A percentile compares a stretch with the other conserved stretches of the same genome.
Evolutionary conservation across 2,329 filamentous ascomycete genomes (phyloP).

Genomic region (Berkeleyomyces basicola): DNA sequence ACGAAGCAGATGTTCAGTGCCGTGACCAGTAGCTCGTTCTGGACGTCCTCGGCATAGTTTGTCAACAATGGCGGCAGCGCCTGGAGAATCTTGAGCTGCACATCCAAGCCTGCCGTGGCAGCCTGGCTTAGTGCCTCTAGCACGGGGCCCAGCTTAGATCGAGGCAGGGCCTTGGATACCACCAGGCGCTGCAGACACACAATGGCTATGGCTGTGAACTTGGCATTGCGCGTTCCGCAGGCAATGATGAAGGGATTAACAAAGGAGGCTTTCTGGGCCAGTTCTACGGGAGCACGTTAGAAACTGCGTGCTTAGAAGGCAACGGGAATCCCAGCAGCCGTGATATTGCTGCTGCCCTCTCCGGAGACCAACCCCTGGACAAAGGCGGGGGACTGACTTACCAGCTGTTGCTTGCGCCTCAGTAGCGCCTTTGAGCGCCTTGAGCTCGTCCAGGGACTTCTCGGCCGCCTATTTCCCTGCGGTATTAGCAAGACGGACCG

Average conservation of each 20-base stretch:
- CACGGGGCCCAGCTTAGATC: slow-evolving; percentile 65
- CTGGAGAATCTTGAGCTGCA: slow-evolving; percentile 91
- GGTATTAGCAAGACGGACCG: neutral
- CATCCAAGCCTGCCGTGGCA: slow-evolving; percentile 63
- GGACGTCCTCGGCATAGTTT: slow-evolving; percentile 70
- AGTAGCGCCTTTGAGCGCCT: slow-evolving; percentile 52
- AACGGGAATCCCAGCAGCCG: neutral
- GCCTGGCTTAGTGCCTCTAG: slow-evolving; percentile 78
- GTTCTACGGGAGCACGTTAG: slow-evolving; percentile 38
- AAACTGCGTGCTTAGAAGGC: neutral
- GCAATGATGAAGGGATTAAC: slow-evolving; percentile 88
- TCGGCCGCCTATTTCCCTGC: slow-evolving; percentile 54
- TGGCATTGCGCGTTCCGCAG: slow-evolving; percentile 76
- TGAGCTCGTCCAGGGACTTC: slow-evolving; percentile 82
- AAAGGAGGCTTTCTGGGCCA: slow-evolving; percentile 67
- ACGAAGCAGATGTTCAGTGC: slow-evolving; percentile 83
- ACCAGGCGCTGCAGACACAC: slow-evolving; percentile 81
- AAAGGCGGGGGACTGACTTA: slow-evolving; percentile 20
- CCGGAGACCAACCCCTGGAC: slow-evolving; percentile 13
- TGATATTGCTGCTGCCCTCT: no score
- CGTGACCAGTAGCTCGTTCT: slow-evolving; percentile 64
- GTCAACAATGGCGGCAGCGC: slow-evolving; percentile 77
- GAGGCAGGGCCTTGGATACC: slow-evolving; percentile 62
- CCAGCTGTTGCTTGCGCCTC: slow-evolving; percentile 61
- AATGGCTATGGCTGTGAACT: slow-evolving; percentile 75